phyloP scores from a whole-genome alignment of 2,329 filamentous ascomycete species.

The Tolypocladium inflatum region DNA sequence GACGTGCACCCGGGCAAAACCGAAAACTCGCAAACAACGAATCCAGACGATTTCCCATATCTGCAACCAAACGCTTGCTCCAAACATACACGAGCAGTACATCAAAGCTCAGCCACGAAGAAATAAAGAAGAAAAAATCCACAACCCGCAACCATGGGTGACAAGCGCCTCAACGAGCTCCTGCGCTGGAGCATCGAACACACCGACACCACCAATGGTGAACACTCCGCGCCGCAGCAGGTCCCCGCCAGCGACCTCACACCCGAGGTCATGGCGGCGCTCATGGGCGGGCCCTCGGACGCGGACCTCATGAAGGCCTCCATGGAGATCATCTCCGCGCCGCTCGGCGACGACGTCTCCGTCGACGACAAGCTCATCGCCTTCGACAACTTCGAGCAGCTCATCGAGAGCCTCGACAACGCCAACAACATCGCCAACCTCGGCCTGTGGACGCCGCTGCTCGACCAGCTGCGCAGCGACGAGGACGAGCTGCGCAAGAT shows the following conservation, averaged over 20 bases:
- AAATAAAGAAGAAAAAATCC: neutral
- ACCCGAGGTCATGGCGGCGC: constrained; percentile 59
- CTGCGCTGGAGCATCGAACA: constrained; percentile 66
- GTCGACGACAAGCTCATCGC: constrained; percentile 72
- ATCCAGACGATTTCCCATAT: neutral
- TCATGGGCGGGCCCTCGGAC: constrained; percentile 81
- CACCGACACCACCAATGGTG: constrained; percentile 22
- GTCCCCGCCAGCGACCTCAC: constrained; percentile 40
- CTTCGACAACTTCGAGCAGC: constrained; percentile 91
- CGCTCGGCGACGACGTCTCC: constrained; percentile 50
- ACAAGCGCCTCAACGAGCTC: constrained; percentile 61
- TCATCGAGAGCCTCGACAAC: constrained; percentile 90
- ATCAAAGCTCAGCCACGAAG: neutral
- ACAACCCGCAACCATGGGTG: constrained; percentile 23
- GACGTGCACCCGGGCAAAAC: neutral
- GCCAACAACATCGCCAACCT: constrained; percentile 84
- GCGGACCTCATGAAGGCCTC: constrained; percentile 84
- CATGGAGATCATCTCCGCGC: constrained; percentile 64
- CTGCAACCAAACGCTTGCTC: neutral
- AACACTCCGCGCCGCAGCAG: constrained; percentile 18
- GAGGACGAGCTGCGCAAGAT: constrained; percentile 68
- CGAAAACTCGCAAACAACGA: neutral
- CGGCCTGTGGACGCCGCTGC: constrained; percentile 71
- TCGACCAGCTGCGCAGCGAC: constrained; percentile 57
- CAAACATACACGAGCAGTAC: neutral